Percentiles rank a stretch among this genome's conserved stretches.
Evolutionary conservation across 1,284 basidiomycete genomes (phyloP).

Genomic region (Moesziomyces sp.): DNA sequence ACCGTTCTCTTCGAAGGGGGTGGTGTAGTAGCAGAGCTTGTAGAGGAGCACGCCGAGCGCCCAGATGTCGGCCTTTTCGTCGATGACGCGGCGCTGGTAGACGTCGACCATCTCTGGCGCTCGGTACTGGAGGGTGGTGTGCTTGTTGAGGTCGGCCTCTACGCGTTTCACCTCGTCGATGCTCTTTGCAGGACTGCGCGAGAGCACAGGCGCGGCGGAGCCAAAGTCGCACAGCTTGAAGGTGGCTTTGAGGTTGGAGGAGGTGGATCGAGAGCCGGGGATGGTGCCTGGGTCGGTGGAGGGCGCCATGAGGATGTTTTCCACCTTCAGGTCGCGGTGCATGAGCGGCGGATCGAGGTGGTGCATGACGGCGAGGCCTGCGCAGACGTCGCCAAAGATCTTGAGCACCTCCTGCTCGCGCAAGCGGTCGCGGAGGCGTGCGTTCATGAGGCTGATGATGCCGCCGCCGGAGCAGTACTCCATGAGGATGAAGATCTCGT

Average conservation of each 20-base stretch:
- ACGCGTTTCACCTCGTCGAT: conserved; percentile 76
- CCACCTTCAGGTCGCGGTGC: conserved; percentile 93
- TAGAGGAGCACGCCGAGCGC: conserved; percentile 81
- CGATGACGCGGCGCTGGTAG: conserved; percentile 81
- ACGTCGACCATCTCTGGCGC: conserved; percentile 99
- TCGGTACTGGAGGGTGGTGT: conserved; percentile 93
- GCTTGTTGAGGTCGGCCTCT: conserved; percentile 90
- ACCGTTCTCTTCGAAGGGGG: conserved; percentile 81
- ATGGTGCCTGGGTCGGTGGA: conserved; percentile 43
- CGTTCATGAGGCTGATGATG: conserved; percentile 99
- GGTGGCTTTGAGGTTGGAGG: conserved; percentile 67
- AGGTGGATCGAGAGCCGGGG: conserved; percentile 70
- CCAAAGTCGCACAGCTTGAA: conserved; percentile 99
- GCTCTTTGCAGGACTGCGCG: conserved; percentile 49
- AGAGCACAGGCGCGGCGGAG: conserved; percentile 77
- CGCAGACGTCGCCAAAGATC: conserved; percentile 76
- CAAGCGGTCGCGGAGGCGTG: conserved; percentile 88
- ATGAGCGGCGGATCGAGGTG: conserved; percentile 86
- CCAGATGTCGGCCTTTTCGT: conserved; percentile 89
- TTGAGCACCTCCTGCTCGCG: conserved; percentile 95
- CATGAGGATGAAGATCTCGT: conserved; percentile 99
- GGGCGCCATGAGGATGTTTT: conserved; percentile 86
- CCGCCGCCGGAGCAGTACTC: conserved; percentile 92
- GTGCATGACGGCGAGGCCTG: conserved; percentile 77
- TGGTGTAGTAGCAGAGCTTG: conserved; percentile 96